A percentile compares a stretch with the other conserved stretches of the same genome.
These are phyloP conservation scores for Dactylellina haptotyla DNA, from an alignment of 2,329 filamentous ascomycete genomes.

Conservation along the genomic window DNA sequence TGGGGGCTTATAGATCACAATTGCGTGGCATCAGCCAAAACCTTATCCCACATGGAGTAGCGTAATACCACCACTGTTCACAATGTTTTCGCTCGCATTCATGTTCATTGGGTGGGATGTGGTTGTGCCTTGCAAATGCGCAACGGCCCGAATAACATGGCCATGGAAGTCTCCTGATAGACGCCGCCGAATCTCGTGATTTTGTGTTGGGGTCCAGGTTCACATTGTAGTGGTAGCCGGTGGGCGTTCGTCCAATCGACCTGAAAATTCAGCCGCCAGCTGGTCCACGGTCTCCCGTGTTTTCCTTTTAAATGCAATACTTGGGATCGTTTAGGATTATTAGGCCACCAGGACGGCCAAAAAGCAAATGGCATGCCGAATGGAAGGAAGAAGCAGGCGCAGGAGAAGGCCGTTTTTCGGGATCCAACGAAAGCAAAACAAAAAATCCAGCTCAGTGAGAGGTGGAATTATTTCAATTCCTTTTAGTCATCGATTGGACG, in stretches of 20 bases:
- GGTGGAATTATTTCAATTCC: conserved; percentile 32
- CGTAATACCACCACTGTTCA: too few species aligned
- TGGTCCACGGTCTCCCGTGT: background rate
- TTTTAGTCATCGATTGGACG: conserved; percentile 48
- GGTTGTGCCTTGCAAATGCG: background rate
- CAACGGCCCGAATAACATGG: background rate
- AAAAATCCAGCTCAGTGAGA: conserved; percentile 16
- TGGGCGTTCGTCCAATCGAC: background rate
- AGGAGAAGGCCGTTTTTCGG: conserved; percentile 9
- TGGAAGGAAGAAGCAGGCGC: background rate
- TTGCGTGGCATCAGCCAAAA: too few species aligned
- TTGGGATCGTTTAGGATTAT: conserved; percentile 12
- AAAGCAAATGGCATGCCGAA: conserved; percentile 14
- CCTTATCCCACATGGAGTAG: too few species aligned
- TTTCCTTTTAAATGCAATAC: conserved; percentile 4
- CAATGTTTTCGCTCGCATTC: too few species aligned
- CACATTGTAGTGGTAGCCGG: background rate
- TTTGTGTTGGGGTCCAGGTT: background rate
- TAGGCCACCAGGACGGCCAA: conserved; percentile 21
- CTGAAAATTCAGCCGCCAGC: conserved; percentile 16
- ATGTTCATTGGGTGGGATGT: too few species aligned
- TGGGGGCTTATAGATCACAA: too few species aligned
- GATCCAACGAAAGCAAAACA: too few species aligned
- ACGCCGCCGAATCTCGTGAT: conserved; percentile 33
- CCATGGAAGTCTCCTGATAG: conserved; percentile 11